phyloP scores from a whole-genome alignment of 257 asterid species.

The Forsythia viridissima region DNA sequence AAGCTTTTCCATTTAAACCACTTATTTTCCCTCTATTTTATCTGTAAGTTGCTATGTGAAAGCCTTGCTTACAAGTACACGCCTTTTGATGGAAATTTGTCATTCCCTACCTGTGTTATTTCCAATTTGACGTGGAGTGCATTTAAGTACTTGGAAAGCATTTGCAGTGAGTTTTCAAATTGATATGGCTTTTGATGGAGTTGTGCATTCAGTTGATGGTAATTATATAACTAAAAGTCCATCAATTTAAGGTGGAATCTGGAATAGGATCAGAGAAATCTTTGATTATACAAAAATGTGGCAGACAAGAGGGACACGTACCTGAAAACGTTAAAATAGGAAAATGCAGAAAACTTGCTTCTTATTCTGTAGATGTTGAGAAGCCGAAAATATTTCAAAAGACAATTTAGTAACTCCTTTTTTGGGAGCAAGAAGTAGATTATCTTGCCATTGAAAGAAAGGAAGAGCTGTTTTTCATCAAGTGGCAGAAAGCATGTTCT shows the following conservation, averaged over 20 bases:
- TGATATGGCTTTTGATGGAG: neutral
- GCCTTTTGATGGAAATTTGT: too few relatives aligned
- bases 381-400: neutral
- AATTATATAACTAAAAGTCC: neutral
- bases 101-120: neutral
- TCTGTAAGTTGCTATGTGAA: neutral
- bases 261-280: too few relatives aligned
- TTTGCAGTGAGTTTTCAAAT: neutral
- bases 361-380: neutral
- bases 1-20: neutral
- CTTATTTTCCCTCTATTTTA: neutral
- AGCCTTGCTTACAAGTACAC: neutral
- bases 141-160: neutral
- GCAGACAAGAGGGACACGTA: neutral
- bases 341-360: neutral
- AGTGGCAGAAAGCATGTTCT: neutral
- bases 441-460: neutral
- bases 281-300: neutral
- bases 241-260: too few relatives aligned
- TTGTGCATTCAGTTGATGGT: neutral
- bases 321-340: neutral
- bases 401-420: neutral
- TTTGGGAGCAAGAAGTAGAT: neutral
- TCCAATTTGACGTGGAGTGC: neutral
- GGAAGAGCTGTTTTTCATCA: neutral